Evolutionary conservation across 1,284 basidiomycete genomes (phyloP), one percentile per base, ranked within the genome.

Genomic region (Heliocybe sulcata): DNA sequence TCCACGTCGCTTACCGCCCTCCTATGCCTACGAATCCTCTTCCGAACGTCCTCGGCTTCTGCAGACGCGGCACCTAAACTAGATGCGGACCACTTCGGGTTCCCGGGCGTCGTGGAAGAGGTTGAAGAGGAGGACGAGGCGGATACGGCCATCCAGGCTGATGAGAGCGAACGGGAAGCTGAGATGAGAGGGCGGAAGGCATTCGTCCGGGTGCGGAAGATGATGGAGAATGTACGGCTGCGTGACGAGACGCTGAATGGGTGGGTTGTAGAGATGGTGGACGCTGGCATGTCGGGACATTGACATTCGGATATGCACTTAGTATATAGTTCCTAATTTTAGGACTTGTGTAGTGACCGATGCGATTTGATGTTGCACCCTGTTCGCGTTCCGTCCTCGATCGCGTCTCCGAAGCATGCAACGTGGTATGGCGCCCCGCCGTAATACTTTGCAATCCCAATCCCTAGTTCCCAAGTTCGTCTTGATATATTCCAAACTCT

Each of bases 251-350:
- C 76, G 1, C 72, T 92, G 60, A 85, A 83, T 77, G 74, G 77
- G 22, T 92, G 89, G 89, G 76, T 92, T 45, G 74, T 75, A 20
- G 90, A 91, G 71, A 92, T 92, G 86, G 72, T 87, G 16, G 83
- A 87, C 59, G 81, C 81, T 27, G 78, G 71, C 16, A 56, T 67
- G 20, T 57, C 63, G n/a, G 66, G 63, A 19, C 12, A 4, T 19
- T 52, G 51, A 52, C 26, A 42, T n/a, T n/a, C 16, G 12, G 16
- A 42, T 42, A 42, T n/a, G 38, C n/a, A 42, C 19, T 42, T 20
- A n/a, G 4, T 42, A 16, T 42, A 20, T 42, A 6, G 12, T 31
- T 31, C 19, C 16, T 42, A 42, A n/a, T 42, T 9, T 42, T 42
- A 42, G 38, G 3, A 42, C 38, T 16, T 16, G 12, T 6, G 38